Percentiles rank a stretch among this genome's conserved stretches.
These are phyloP conservation scores for Zygosaccharomyces siamensis DNA, from an alignment of 805 yeast species.

Conservation along the genomic window DNA sequence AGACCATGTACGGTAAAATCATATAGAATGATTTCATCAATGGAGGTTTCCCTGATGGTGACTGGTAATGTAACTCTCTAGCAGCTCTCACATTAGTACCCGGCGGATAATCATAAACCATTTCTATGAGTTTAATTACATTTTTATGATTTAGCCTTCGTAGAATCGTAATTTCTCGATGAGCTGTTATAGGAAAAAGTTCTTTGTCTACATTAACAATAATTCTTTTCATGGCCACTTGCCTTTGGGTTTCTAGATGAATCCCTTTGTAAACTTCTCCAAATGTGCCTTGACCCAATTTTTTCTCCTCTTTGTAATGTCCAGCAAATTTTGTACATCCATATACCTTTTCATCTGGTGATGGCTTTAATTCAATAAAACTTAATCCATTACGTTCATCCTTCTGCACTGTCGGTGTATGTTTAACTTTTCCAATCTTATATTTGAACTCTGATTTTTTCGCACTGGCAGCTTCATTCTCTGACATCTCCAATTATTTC, in stretches of 20 bases:
- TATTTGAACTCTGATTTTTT: slow-evolving; percentile 25
- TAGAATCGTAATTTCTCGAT: slow-evolving; percentile 83
- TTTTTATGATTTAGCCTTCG: slow-evolving; percentile 65
- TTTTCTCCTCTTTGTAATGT: slow-evolving; percentile 36
- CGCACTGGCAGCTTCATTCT: not conserved
- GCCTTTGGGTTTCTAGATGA: slow-evolving; percentile 41
- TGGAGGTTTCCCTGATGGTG: slow-evolving; percentile 7
- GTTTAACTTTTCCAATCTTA: slow-evolving; percentile 35
- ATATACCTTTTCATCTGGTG: slow-evolving; percentile 28
- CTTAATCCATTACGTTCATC: slow-evolving; percentile 27
- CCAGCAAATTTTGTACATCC: slow-evolving; percentile 32
- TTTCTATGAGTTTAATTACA: slow-evolving; percentile 71
- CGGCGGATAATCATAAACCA: slow-evolving; percentile 54
- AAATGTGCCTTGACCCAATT: slow-evolving; percentile 80
- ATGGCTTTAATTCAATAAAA: slow-evolving; percentile 25
- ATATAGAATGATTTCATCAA: slow-evolving; percentile 55
- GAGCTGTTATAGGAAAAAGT: slow-evolving; percentile 90
- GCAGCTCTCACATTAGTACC: slow-evolving; percentile 10
- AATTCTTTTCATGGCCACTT: slow-evolving; percentile 85
- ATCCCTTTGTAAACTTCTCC: slow-evolving; percentile 83
- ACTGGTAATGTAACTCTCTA: slow-evolving; percentile 10
- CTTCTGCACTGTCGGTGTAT: slow-evolving; percentile 29
- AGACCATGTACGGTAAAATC: slow-evolving; percentile 88
- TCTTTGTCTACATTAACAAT: slow-evolving; percentile 45
- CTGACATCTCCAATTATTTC: slow-evolving; percentile 5